Percentiles rank a stretch among this genome's conserved stretches.
These are phyloP conservation scores for Lagenidium sp. DNA, from an alignment of 352 stramenopile genomes.

Conservation along the genomic window DNA sequence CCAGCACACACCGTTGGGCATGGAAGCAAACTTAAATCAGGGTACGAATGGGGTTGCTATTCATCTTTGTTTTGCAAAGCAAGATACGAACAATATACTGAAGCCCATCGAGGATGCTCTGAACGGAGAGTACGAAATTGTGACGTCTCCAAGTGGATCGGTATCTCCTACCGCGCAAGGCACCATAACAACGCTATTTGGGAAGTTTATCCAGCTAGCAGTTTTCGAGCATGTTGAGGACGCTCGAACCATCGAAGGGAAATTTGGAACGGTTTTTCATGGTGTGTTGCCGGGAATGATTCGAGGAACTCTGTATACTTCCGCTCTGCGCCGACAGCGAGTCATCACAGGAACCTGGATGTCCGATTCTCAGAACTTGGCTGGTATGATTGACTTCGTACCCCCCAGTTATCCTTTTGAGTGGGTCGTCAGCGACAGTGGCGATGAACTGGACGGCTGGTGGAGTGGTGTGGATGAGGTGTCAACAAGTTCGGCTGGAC, in stretches of 20 bases:
- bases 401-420: slow-evolving; percentile 63
- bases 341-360: slow-evolving; percentile 61
- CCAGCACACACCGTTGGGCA: slow-evolving; percentile 75
- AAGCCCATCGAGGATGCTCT: slow-evolving; percentile 48
- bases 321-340: slow-evolving; percentile 14
- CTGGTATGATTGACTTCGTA: slow-evolving; percentile 54
- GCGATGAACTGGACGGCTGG: slow-evolving; percentile 62
- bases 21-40: slow-evolving; percentile 84
- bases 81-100: slow-evolving; percentile 33
- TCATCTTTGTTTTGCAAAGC: slow-evolving; percentile 65
- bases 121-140: slow-evolving; percentile 79
- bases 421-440: slow-evolving; percentile 34
- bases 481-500: slow-evolving; percentile 4
- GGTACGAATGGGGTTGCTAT: slow-evolving; percentile 67
- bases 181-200: slow-evolving; percentile 17
- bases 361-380: slow-evolving; percentile 26
- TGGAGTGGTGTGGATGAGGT: slow-evolving; percentile 48
- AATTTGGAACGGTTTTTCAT: slow-evolving; percentile 69
- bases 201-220: slow-evolving; percentile 47
- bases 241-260: slow-evolving; percentile 45
- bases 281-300: slow-evolving; percentile 46
- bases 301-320: slow-evolving; percentile 38
- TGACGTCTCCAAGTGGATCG: too few relatives aligned
- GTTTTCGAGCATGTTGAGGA: slow-evolving; percentile 44
- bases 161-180: not conserved